phyloP scores from a whole-genome alignment of 2,329 filamentous ascomycete genomes.

The Exophiala lecanii-corni region DNA sequence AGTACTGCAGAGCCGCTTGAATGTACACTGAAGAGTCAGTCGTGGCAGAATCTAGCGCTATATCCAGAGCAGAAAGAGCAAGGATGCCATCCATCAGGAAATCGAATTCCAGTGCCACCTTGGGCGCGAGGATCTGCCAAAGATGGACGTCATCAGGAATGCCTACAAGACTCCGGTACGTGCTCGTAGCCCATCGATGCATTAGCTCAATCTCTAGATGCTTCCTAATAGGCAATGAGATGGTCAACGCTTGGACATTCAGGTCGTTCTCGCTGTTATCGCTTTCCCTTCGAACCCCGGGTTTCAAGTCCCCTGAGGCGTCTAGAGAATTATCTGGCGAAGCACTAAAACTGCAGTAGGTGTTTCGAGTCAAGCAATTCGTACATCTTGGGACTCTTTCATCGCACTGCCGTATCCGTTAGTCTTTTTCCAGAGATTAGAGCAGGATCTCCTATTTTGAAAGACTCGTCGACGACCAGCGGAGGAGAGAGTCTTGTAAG shows the following conservation, averaged over 20 bases:
- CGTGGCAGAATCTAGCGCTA: background rate
- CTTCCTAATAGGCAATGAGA: background rate
- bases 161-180: background rate
- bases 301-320: background rate
- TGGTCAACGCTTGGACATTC: background rate
- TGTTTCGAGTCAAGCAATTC: conserved; percentile 10
- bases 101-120: background rate
- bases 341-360: conserved; percentile 3
- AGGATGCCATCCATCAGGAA: conserved; percentile 1
- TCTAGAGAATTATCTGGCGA: background rate
- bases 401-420: background rate
- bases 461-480: no score
- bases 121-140: background rate
- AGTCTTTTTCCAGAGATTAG: no score
- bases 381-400: conserved; percentile 1
- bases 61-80: conserved; percentile 1
- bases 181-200: background rate
- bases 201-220: background rate
- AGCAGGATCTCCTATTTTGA: no score
- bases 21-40: background rate
- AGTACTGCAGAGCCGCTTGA: background rate
- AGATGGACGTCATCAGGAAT: background rate
- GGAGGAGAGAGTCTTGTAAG: no score
- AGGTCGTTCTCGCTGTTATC: background rate
- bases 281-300: no score